phyloP scores from a whole-genome alignment of 495 filamentous ascomycete species.

The Hypoxylon trugodes region DNA sequence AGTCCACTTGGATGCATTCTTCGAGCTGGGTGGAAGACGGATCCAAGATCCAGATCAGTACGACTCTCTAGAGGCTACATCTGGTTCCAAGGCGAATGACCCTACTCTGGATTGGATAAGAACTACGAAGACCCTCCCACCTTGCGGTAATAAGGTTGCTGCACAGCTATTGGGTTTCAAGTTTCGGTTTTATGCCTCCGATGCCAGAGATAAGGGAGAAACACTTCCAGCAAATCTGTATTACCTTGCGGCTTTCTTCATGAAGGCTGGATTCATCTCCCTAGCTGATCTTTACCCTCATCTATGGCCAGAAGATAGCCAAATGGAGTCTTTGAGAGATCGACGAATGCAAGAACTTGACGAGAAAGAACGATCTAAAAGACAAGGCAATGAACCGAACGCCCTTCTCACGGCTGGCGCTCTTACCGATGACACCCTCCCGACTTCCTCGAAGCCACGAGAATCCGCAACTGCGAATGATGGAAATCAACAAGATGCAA shows the following conservation, averaged over 20 bases:
- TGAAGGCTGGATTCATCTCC: conserved; percentile 98
- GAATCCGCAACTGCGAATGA: conserved; percentile 44
- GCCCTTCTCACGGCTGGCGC: conserved; percentile 91
- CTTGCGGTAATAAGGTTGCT: conserved; percentile 85
- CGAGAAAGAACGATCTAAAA: conserved; percentile 72
- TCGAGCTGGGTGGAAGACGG: conserved; percentile 76
- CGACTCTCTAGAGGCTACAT: conserved; percentile 54
- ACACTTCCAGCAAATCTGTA: conserved; percentile 88
- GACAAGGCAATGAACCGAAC: conserved; percentile 74
- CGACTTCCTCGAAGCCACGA: conserved; percentile 42
- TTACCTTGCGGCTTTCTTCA: conserved; percentile 86
- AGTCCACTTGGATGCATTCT: conserved; percentile 83
- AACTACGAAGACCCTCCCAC: conserved; percentile 79
- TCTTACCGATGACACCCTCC: conserved; percentile 76
- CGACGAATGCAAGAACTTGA: conserved; percentile 78
- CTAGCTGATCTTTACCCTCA: conserved; percentile 91
- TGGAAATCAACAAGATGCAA: conserved; percentile 37
- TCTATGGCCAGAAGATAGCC: conserved; percentile 83
- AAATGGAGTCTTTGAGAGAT: conserved; percentile 74
- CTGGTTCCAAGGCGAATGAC: conserved; percentile 46
- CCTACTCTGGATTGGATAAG: conserved; percentile 73
- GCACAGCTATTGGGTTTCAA: conserved; percentile 98
- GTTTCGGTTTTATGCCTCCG: conserved; percentile 87
- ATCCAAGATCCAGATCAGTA: conserved; percentile 60
- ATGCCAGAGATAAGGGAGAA: conserved; percentile 71